Evolutionary conservation across 2,329 filamentous ascomycete genomes (phyloP), one percentile per base, ranked within the genome.

Genomic region (Fusarium virguliforme): DNA sequence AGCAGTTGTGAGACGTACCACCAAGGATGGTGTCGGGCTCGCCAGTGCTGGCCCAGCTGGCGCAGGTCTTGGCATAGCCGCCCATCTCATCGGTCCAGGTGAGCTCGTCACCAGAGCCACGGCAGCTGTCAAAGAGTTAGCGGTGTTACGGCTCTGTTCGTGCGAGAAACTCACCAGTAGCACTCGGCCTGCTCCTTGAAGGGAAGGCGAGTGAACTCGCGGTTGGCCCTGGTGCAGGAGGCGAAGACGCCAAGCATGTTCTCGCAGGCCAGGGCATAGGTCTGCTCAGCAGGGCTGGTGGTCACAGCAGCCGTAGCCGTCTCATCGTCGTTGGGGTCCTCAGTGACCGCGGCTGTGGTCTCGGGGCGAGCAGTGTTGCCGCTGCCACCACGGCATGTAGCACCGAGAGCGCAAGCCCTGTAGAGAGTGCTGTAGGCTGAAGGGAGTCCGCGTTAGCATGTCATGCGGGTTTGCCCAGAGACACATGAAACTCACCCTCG

Each of bases 51-150:
- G 78, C 79, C 79, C 78, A 80, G 38, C 74, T 60, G 40, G 70
- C 71, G 46, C 79, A 80, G 8, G 75, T 77, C n/a, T 65, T 68
- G 37, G 79, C 79, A 62, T 76, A 75, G 32, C 74, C 50, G 40
- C 78, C 79, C 8, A 80, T 48, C 32, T 73, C 71, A 41, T 79
- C 75, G n/a, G 77, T 80, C 77, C 77, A 80, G 28, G 62, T 72
- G 7, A 73, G 61, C 2, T 50, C 54, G 12, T 68, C 58, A 13
- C 61, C 67, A 6, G 59, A 51, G 13, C 72, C 73, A 40, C 65
- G 68, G 60, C 76, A 79, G 68, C 74, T 78, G 50, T 7, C 10
- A 12, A 50, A n/a, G 13, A 22, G 62, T 77, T 28, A 77, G 69
- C n/a, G 8, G 38, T 54, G 10, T 6, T 13, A 12, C 22, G 15